Base-by-base conservation (phyloP, 2,329 filamentous ascomycete genomes). In the Aspergillus persii region DNA sequence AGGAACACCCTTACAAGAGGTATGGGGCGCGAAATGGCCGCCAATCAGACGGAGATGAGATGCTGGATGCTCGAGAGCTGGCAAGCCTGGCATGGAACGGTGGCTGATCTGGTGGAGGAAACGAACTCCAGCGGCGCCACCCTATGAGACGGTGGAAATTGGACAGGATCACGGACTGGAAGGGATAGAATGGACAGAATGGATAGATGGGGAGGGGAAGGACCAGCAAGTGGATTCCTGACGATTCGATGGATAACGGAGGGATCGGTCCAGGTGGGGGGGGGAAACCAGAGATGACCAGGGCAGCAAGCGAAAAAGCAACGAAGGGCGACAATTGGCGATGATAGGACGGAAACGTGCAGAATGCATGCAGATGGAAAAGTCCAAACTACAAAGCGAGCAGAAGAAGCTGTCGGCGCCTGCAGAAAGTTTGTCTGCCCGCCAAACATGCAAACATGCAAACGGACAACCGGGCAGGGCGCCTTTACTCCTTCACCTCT, bases 1-100 rank as follows among this genome's bases (percentile, higher is more conserved):
- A 58, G 57, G 57, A 54, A 58, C 52, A 36, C 53, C 31, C 41
- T 30, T 30, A 30, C 27, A 18, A 27, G 27, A 33, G 12, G 30
- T 26, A 39, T 23, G 53, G 53, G 53, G 44, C 39, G 29, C 44
- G 27, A 48, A 46, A 31, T 18, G 27, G n/a, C 30, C 31, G 23
- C 47, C 57, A 54, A 54, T 54, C 51, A 58, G 9, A 11, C 26
- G 12, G 9, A 3, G 27, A 54, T 47, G 15, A 8, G 18, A 47
- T 26, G 11, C 36, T 26, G 44, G 44, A 27, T 47, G 44, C 18
- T 23, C 18, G 7, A n/a, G 44, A 47, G 44, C 26, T 47, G 44
- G 18, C 26, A 18, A 26, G 44, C 18, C 26, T 47, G 44, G 18
- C 26, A 18, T 47, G 44, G 26, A 8, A 9, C 27, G 44, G 18